These are phyloP conservation scores for Malassezia brasiliensis DNA, from an alignment of 1,284 basidiomycete genomes.

Conservation along the genomic window DNA sequence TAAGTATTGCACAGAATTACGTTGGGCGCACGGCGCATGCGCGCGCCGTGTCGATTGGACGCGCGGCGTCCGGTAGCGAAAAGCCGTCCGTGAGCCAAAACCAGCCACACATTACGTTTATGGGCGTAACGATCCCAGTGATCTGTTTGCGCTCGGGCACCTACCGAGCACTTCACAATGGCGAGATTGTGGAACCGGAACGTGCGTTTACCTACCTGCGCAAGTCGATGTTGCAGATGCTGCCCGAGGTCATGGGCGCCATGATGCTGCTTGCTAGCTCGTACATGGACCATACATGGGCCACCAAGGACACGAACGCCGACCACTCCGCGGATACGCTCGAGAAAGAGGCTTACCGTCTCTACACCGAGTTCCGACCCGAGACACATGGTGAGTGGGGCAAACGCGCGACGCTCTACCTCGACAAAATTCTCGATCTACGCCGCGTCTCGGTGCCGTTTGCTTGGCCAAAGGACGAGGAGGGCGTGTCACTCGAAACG, in stretches of 20 bases:
- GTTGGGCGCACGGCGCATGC: slow-evolving; percentile 79
- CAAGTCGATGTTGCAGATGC: slow-evolving; percentile 34
- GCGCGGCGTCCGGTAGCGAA: slow-evolving; percentile 45
- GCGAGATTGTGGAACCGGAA: slow-evolving; percentile 62
- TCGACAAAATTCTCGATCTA: slow-evolving; percentile 33
- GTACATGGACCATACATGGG: slow-evolving; percentile 20
- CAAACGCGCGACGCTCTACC: slow-evolving; percentile 33
- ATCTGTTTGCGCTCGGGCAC: slow-evolving; percentile 60
- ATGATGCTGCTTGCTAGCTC: slow-evolving; percentile 39
- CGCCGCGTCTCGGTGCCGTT: slow-evolving; percentile 1
- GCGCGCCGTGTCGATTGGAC: slow-evolving; percentile 71
- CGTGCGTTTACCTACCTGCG: slow-evolving; percentile 41
- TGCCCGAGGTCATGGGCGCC: slow-evolving; percentile 39
- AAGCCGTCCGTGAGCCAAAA: slow-evolving; percentile 56
- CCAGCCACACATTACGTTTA: slow-evolving; percentile 84
- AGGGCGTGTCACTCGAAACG: too few species aligned
- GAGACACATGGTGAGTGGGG: slow-evolving; percentile 45
- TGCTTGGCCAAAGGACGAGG: slow-evolving; percentile 6
- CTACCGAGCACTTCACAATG: slow-evolving; percentile 73
- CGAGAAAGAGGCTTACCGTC: slow-evolving; percentile 29
- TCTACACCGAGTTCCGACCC: slow-evolving; percentile 42
- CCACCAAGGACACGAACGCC: neutral
- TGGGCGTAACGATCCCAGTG: slow-evolving; percentile 79
- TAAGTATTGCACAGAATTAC: slow-evolving; percentile 81
- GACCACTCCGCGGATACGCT: slow-evolving; percentile 24